phyloP scores from a whole-genome alignment of 1,284 basidiomycete species.

The Psilocybe mexicana region DNA sequence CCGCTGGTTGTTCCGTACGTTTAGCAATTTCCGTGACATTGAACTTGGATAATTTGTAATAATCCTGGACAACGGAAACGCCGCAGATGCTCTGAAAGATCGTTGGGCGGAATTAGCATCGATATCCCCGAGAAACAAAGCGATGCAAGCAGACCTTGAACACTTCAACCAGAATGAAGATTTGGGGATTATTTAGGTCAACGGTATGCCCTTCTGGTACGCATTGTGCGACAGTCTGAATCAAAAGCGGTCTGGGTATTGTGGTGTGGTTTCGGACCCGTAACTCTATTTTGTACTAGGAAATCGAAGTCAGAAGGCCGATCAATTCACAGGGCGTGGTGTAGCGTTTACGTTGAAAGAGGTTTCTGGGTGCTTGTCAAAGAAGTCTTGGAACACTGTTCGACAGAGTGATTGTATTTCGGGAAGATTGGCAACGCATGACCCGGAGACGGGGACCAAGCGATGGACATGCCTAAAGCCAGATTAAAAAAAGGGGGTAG shows the following conservation, averaged over 20 bases:
- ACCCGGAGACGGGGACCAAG: slow-evolving; percentile 65
- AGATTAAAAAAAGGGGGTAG: background rate
- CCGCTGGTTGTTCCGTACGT: slow-evolving; percentile 22
- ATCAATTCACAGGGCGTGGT: slow-evolving; percentile 1
- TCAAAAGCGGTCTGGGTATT: slow-evolving; percentile 54
- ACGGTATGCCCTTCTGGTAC: slow-evolving; percentile 68
- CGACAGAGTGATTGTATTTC: slow-evolving; percentile 67
- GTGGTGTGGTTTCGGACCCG: slow-evolving; percentile 73
- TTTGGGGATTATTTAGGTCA: slow-evolving; percentile 62
- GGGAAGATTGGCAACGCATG: slow-evolving; percentile 64
- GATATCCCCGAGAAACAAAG: background rate
- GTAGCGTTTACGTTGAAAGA: slow-evolving; percentile 43
- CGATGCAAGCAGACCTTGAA: slow-evolving; percentile 63
- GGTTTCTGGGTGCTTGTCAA: slow-evolving; percentile 42
- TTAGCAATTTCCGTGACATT: slow-evolving; percentile 71
- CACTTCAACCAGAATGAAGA: slow-evolving; percentile 76
- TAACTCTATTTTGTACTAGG: slow-evolving; percentile 78
- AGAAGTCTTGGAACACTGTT: slow-evolving; percentile 52
- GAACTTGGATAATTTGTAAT: slow-evolving; percentile 69
- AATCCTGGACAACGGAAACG: slow-evolving; percentile 69
- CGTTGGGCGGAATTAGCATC: background rate
- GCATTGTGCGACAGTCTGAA: slow-evolving; percentile 67
- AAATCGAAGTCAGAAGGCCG: background rate
- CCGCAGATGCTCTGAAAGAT: slow-evolving; percentile 66
- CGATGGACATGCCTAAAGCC: slow-evolving; percentile 61